Evolutionary conservation across 495 filamentous ascomycete species (phyloP).

Genomic region (Cairneyella variabilis): DNA sequence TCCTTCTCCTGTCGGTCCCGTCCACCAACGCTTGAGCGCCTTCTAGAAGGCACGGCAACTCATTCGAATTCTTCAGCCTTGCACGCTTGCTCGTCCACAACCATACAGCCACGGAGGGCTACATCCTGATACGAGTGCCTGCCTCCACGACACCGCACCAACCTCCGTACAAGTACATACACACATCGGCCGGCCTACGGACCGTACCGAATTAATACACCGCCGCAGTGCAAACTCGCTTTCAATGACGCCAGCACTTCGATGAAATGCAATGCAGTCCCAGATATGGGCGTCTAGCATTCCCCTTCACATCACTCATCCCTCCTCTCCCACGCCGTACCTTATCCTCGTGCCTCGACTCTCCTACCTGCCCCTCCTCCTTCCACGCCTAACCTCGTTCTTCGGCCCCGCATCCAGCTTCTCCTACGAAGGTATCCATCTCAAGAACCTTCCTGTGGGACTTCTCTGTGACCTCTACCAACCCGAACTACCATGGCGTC

Average conservation of each 20-base stretch:
- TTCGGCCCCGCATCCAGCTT: slow-evolving; percentile 74
- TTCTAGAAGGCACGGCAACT: too few species aligned
- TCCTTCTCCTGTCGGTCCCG: too few species aligned
- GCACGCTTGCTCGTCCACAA: too few species aligned
- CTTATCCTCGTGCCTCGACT: slow-evolving; percentile 60
- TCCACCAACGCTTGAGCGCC: too few species aligned
- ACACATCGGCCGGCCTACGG: too few species aligned
- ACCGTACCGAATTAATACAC: too few species aligned
- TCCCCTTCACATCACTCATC: slow-evolving; percentile 49
- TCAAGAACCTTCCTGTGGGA: slow-evolving; percentile 76
- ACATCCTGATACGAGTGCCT: too few species aligned
- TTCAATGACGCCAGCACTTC: background rate
- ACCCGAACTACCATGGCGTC: slow-evolving; percentile 66
- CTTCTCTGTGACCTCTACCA: slow-evolving; percentile 83
- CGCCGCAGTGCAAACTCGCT: too few species aligned
- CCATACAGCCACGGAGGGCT: too few species aligned
- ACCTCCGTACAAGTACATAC: too few species aligned
- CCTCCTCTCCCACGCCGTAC: slow-evolving; percentile 36
- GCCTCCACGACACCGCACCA: too few species aligned
- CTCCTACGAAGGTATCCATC: slow-evolving; percentile 70
- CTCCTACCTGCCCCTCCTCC: slow-evolving; percentile 69
- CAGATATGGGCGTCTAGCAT: slow-evolving; percentile 45
- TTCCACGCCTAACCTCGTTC: slow-evolving; percentile 75
- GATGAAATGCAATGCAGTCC: slow-evolving; percentile 28
- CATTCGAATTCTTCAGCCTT: too few species aligned